Evolutionary conservation across 257 asterid species (phyloP).

Genomic region (Cruciata laevipes): DNA sequence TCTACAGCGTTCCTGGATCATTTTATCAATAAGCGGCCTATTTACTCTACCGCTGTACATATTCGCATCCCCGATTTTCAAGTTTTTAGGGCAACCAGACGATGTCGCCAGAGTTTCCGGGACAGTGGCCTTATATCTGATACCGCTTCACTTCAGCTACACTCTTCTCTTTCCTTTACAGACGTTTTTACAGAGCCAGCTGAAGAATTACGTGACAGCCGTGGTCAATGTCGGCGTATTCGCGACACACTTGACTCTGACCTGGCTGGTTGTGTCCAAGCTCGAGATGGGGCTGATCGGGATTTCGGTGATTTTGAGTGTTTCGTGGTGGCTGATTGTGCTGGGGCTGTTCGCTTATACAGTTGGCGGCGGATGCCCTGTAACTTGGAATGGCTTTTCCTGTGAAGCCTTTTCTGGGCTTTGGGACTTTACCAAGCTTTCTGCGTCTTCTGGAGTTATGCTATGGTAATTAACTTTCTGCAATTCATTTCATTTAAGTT

Average conservation of each 20-base stretch:
- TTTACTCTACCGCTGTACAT: constrained; percentile 40
- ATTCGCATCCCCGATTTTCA: constrained; percentile 54
- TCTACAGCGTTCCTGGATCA: constrained; percentile 74
- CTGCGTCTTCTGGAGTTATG: constrained; percentile 90
- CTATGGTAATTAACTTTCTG: constrained; percentile 54
- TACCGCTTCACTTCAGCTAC: constrained; percentile 72
- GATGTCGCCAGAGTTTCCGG: constrained; percentile 77
- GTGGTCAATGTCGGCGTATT: constrained; percentile 40
- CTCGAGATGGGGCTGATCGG: constrained; percentile 53
- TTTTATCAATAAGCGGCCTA: constrained; percentile 34
- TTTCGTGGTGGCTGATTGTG: constrained; percentile 59
- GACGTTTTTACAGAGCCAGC: constrained; percentile 79
- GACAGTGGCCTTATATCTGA: constrained; percentile 38
- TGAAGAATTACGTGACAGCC: constrained; percentile 59
- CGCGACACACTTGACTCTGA: constrained; percentile 35
- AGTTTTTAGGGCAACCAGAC: constrained; percentile 55
- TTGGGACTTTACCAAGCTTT: constrained; percentile 76
- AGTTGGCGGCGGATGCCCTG: constrained; percentile 70
- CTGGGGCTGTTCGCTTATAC: constrained; percentile 40
- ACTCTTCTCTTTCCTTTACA: constrained; percentile 59
- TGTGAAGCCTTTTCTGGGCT: constrained; percentile 62
- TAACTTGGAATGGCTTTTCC: constrained; percentile 70
- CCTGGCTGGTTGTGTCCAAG: constrained; percentile 49
- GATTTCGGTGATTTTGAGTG: constrained; percentile 37
- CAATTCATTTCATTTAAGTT: neutral